Conservation (phyloP, 2,329 filamentous ascomycete species). For the Aureobasidium pullulans region DNA sequence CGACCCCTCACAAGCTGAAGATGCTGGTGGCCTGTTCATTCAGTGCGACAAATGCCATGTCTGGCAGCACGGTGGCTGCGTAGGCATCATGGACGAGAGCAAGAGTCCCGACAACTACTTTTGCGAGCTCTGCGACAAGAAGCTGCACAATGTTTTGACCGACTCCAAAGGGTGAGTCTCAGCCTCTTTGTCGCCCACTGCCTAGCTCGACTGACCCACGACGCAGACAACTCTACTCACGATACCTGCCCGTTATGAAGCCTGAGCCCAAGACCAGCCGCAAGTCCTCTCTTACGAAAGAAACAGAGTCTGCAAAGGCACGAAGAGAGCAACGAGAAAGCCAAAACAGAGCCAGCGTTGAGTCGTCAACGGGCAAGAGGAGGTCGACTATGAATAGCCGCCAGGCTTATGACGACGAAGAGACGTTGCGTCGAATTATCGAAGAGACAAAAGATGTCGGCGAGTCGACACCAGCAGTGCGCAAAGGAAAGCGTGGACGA, state of each 20-base stretch:
- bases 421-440: constrained; percentile 78
- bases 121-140: constrained; percentile 88
- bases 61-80: constrained; percentile 97
- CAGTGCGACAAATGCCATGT: constrained; percentile 97
- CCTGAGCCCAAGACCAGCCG: constrained; percentile 52
- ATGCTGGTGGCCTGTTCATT: constrained; percentile 90
- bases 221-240: constrained; percentile 53
- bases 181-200: background rate
- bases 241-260: constrained; percentile 53
- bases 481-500: constrained; percentile 72
- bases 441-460: constrained; percentile 89
- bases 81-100: constrained; percentile 91
- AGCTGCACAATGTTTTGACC: constrained; percentile 76
- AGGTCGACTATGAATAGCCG: constrained; percentile 97
- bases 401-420: constrained; percentile 91
- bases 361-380: constrained; percentile 62
- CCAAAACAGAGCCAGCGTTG: constrained; percentile 44
- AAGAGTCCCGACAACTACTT: constrained; percentile 95
- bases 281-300: constrained; percentile 58
- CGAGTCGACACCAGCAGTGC: constrained; percentile 48
- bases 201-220: background rate
- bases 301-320: constrained; percentile 39
- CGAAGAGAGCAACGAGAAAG: constrained; percentile 42
- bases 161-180: constrained; percentile 75
- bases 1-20: constrained; percentile 59